phyloP scores from a whole-genome alignment of 257 asterid genomes.

The Solanum chmielewskii region DNA sequence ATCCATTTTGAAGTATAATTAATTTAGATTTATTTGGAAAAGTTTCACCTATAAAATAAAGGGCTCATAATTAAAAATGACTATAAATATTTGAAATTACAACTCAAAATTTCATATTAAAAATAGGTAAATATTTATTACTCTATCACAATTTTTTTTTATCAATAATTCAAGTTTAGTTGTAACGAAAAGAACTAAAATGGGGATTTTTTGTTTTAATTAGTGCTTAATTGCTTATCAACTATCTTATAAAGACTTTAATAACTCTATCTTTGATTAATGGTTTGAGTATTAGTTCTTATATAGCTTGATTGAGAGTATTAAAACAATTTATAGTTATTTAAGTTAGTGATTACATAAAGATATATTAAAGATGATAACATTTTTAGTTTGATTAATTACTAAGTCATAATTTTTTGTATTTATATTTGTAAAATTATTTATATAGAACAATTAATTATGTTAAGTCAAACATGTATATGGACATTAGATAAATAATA shows the following conservation, averaged over 20 bases:
- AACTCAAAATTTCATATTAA: background rate
- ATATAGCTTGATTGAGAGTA: background rate
- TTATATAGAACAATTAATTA: background rate
- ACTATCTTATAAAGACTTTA: background rate
- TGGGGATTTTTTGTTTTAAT: background rate
- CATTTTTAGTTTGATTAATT: background rate
- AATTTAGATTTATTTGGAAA: too few species aligned
- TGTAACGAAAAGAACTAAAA: background rate
- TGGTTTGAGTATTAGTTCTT: background rate
- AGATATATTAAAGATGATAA: background rate
- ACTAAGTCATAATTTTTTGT: background rate
- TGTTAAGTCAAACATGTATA: background rate
- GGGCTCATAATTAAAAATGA: background rate
- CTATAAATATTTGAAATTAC: accelerated
- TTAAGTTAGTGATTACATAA: background rate
- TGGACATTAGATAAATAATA: background rate
- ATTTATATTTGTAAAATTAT: background rate
- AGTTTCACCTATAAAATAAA: too few species aligned
- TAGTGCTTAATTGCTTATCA: background rate
- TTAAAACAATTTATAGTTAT: background rate
- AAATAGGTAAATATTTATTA: background rate
- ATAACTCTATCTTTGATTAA: background rate
- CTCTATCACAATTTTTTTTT: background rate
- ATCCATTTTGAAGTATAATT: too few species aligned
- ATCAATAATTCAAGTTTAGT: background rate